These are phyloP conservation scores for Syzygium malaccense DNA, from an alignment of 441 rosid genomes.

Conservation along the genomic window DNA sequence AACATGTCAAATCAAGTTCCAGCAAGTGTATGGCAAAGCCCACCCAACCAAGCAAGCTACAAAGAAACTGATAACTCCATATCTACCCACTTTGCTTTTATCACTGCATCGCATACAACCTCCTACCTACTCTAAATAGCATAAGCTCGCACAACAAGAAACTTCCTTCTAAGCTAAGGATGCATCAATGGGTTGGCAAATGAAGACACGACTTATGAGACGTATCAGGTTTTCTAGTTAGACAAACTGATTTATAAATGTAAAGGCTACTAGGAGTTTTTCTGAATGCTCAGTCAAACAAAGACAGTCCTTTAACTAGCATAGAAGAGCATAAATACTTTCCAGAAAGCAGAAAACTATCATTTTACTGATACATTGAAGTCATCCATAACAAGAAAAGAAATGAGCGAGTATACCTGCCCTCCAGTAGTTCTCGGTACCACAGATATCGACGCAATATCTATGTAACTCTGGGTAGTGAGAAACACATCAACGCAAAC, in stretches of 20 bases:
- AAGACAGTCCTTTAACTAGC: neutral
- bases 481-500: conserved; percentile 89
- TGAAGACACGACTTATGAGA: neutral
- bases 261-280: neutral
- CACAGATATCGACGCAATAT: conserved; percentile 82
- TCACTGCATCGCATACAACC: neutral
- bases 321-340: neutral
- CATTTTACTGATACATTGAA: neutral
- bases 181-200: neutral
- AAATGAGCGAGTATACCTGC: conserved; percentile 43
- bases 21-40: neutral
- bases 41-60: neutral
- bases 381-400: neutral
- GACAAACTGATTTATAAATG: neutral
- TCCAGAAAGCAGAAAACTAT: neutral
- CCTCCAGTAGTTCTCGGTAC: conserved; percentile 96
- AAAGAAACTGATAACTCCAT: neutral
- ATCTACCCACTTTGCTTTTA: neutral
- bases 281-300: neutral
- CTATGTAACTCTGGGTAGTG: conserved; percentile 77
- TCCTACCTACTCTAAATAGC: neutral
- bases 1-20: neutral
- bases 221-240: neutral
- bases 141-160: neutral
- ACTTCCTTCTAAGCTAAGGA: neutral